phyloP scores from a whole-genome alignment of 2,329 filamentous ascomycete genomes.

The Aspergillus ochraceus region DNA sequence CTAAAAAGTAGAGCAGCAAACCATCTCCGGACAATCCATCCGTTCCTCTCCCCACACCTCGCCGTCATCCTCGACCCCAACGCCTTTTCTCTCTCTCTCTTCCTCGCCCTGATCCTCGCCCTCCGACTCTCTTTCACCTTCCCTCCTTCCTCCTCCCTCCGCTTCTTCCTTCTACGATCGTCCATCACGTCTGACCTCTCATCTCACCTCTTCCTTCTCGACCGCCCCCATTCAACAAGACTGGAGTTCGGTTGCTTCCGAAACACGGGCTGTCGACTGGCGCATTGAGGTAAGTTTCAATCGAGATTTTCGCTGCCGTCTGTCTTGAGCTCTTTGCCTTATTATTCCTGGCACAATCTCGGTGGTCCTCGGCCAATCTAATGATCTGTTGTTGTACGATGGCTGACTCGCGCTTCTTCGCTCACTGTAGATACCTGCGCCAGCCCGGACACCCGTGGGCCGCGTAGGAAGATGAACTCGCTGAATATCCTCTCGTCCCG shows the following conservation, averaged over 20 bases:
- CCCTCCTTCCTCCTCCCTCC: background rate
- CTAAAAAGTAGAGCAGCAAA: background rate
- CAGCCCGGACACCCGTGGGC: constrained; percentile 48
- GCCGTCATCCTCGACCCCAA: constrained; percentile 9
- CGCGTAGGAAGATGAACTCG: constrained; percentile 80
- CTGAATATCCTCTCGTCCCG: constrained; percentile 89
- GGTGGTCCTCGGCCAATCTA: constrained; percentile 12
- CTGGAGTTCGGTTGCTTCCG: constrained; percentile 14
- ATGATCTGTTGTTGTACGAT: background rate
- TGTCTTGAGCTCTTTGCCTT: constrained; percentile 5
- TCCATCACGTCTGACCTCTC: background rate
- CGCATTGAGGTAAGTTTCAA: constrained; percentile 39
- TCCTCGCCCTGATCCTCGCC: constrained; percentile 1
- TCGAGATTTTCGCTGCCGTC: constrained; percentile 2
- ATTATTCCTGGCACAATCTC: constrained; percentile 19
- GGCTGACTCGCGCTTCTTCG: constrained; percentile 18
- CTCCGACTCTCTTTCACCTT: constrained; percentile 1
- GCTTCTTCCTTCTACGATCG: background rate
- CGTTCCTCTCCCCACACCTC: constrained; percentile 12
- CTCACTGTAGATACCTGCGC: constrained; percentile 35
- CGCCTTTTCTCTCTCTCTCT: constrained; percentile 1
- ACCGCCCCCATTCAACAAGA: constrained; percentile 4
- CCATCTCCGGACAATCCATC: constrained; percentile 1
- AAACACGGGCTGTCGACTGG: constrained; percentile 37
- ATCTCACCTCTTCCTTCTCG: constrained; percentile 7